These are phyloP conservation scores for Exobasidium cylindrosporum DNA, from an alignment of 1,284 basidiomycete species.

Conservation along the genomic window DNA sequence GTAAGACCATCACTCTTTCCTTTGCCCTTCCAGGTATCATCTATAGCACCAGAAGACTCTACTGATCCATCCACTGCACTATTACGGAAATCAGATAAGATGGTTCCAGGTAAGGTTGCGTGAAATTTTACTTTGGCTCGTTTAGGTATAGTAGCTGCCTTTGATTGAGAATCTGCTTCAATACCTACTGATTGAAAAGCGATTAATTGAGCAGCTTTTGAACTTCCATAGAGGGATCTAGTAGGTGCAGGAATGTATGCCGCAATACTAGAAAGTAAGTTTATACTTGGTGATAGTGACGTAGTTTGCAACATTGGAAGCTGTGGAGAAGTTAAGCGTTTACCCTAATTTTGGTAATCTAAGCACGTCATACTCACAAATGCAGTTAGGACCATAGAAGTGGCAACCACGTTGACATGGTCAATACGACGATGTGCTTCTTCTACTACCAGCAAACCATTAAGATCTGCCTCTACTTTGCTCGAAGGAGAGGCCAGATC, in stretches of 20 bases:
- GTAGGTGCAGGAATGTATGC: conserved; percentile 80
- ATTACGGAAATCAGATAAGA: conserved; percentile 42
- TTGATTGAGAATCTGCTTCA: conserved; percentile 60
- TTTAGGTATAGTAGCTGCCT: not conserved
- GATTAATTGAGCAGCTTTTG: conserved; percentile 74
- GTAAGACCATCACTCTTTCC: conserved; percentile 29
- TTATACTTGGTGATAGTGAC: conserved; percentile 70
- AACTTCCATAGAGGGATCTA: conserved; percentile 76
- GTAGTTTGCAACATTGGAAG: conserved; percentile 70
- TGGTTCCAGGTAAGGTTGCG: conserved; percentile 47
- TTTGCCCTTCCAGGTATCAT: conserved; percentile 29
- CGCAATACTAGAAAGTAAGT: conserved; percentile 76
- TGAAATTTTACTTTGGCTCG: conserved; percentile 41
- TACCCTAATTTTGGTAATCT: no score
- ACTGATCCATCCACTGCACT: conserved; percentile 38
- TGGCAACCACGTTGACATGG: conserved; percentile 59
- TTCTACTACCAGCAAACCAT: conserved; percentile 56
- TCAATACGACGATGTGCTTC: conserved; percentile 53
- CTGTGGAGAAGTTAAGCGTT: not conserved
- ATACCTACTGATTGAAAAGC: conserved; percentile 76
- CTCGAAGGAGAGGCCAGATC: not conserved
- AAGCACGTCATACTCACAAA: conserved; percentile 34
- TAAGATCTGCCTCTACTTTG: conserved; percentile 26
- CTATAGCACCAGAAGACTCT: conserved; percentile 19
- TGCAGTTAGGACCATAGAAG: conserved; percentile 57